Evolutionary conservation across 768 basidiomycete genomes (phyloP).

Genomic region (Tulasnella calospora): DNA sequence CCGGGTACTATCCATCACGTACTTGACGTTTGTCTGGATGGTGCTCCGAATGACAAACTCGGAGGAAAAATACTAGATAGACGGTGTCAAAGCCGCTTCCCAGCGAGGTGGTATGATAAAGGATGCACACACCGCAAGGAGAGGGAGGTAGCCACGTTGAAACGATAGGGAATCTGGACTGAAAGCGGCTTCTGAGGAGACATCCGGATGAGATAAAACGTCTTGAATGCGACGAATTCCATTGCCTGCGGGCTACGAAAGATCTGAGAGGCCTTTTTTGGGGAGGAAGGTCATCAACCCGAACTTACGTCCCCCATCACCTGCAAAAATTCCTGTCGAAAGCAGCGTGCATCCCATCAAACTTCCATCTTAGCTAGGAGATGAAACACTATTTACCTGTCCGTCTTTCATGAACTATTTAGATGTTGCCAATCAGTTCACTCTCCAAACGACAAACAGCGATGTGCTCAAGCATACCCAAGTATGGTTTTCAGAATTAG

Average conservation of each 20-base stretch:
- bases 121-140: neutral
- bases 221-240: conserved; percentile 6
- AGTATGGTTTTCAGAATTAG: neutral
- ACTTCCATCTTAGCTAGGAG: neutral
- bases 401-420: conserved; percentile 3
- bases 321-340: neutral
- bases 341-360: neutral
- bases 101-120: neutral
- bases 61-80: conserved; percentile 52
- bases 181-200: neutral
- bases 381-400: neutral
- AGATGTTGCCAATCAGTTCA: neutral
- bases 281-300: no score
- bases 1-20: neutral
- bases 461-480: neutral
- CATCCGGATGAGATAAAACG: neutral
- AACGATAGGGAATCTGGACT: neutral
- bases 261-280: neutral
- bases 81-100: neutral
- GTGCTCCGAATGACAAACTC: conserved; percentile 36
- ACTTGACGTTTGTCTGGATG: conserved; percentile 10
- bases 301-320: neutral
- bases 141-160: conserved; percentile 8
- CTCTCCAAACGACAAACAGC: neutral
- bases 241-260: neutral